Base-by-base conservation (phyloP, 169 alveolate species). In the Cystoisospora suis region DNA sequence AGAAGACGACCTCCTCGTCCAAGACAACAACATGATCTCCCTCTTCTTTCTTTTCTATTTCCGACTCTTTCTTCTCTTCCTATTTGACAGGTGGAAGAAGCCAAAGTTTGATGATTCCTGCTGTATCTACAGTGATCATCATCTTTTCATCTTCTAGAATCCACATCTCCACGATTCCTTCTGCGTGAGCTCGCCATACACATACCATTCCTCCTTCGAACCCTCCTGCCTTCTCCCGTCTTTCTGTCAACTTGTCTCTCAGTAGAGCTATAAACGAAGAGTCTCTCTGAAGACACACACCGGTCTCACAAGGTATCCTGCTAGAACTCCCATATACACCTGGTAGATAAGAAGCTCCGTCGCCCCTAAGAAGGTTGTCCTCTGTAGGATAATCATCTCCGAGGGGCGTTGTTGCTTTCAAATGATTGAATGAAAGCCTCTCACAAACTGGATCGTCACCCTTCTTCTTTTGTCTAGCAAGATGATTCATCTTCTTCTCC, bases 21-120 rank as follows among this genome's bases (percentile, higher is more conserved):
- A n/a, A n/a, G n/a, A n/a, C n/a, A n/a, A n/a, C n/a, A n/a, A n/a
- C n/a, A n/a, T n/a, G n/a, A n/a, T n/a, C n/a, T n/a, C n/a, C n/a
- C n/a, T n/a, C n/a, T n/a, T n/a, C n/a, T n/a, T n/a, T n/a, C n/a
- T n/a, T n/a, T n/a, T n/a, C n/a, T n/a, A n/a, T n/a, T n/a, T n/a
- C n/a, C n/a, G n/a, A n/a, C n/a, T n/a, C n/a, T n/a, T n/a, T n/a
- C n/a, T n/a, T n/a, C n/a, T n/a, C n/a, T n/a, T n/a, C n/a, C n/a
- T 17, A 65, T 1, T n/a, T 9, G 44, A 65, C 77, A 12, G 77
- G 77, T 12, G 83, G 83, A n/a, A 72, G 83, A 4, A 34, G 56
- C 83, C 83, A 72, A 56, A 72, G 83, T 53, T 72, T 72, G 53
- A 72, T 38, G 83, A 38, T 53, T 17, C 83, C 83, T 0, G 56